Evolutionary conservation across 2,329 filamentous ascomycete genomes (phyloP).

Genomic region (Aplosporella prunicola): DNA sequence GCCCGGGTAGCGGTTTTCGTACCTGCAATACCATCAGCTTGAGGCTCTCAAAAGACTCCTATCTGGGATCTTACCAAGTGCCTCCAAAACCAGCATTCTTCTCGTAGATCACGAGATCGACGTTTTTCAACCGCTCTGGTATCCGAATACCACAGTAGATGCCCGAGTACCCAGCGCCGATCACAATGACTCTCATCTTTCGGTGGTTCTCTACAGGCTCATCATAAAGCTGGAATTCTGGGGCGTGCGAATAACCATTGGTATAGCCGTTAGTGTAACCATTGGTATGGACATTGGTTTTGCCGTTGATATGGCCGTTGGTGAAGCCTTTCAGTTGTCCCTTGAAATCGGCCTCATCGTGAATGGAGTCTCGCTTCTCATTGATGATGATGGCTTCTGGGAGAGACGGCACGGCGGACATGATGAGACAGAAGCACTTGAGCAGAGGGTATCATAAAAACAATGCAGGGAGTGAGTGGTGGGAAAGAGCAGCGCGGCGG

Average conservation of each 20-base stretch:
- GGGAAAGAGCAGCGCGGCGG: no score
- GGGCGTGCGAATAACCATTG: background rate
- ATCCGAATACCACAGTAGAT: slow-evolving; percentile 37
- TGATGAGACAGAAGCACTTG: slow-evolving; percentile 7
- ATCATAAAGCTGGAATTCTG: slow-evolving; percentile 26
- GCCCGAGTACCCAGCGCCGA: slow-evolving; percentile 36
- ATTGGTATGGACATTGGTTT: background rate
- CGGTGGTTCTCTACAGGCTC: slow-evolving; percentile 34
- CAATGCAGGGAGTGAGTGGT: no score
- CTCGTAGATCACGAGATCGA: slow-evolving; percentile 34
- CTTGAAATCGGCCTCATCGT: no score
- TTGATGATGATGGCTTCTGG: slow-evolving; percentile 15
- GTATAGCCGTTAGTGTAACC: background rate
- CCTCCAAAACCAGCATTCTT: slow-evolving; percentile 34
- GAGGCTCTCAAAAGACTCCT: background rate
- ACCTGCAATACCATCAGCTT: background rate
- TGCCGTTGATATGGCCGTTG: slow-evolving; percentile 11
- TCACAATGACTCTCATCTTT: slow-evolving; percentile 35
- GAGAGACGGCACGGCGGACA: slow-evolving; percentile 24
- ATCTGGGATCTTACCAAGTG: slow-evolving; percentile 31
- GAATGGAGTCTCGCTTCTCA: no score
- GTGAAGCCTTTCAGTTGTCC: no score
- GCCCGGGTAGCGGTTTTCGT: slow-evolving; percentile 29
- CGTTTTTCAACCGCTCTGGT: slow-evolving; percentile 31
- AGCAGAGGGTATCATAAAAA: no score